Evolutionary conservation across 148 eudicot genomes (phyloP).

Genomic region (Oxyria digyna): DNA sequence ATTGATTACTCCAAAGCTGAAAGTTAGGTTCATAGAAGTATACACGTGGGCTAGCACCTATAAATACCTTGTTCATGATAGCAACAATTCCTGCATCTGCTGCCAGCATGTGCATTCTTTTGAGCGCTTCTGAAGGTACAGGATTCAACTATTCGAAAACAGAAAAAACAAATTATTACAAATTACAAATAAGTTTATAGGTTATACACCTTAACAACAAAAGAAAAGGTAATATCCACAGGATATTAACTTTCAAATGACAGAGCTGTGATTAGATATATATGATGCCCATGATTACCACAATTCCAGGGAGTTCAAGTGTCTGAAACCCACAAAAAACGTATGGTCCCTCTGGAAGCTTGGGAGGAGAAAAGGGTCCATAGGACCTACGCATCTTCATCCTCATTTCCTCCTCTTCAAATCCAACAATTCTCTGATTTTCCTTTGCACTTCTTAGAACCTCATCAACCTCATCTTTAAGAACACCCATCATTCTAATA

Average conservation of each 20-base stretch:
- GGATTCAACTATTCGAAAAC: constrained; percentile 48
- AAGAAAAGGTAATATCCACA: not conserved
- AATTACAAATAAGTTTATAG: not conserved
- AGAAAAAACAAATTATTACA: constrained; percentile 5
- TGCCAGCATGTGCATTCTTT: constrained; percentile 85
- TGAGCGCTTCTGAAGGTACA: constrained; percentile 75
- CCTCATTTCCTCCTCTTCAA: constrained; percentile 86
- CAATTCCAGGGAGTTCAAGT: constrained; percentile 67
- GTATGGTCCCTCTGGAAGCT: constrained; percentile 80
- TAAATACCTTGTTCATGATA: constrained; percentile 83
- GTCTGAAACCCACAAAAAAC: constrained; percentile 76
- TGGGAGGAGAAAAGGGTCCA: constrained; percentile 21
- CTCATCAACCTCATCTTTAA: constrained; percentile 60
- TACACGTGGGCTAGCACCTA: constrained; percentile 6
- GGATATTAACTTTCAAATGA: not conserved
- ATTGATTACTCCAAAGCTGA: not conserved
- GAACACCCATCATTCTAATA: constrained; percentile 83
- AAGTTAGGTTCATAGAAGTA: not conserved
- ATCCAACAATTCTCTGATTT: constrained; percentile 76
- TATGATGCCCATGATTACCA: constrained; percentile 29
- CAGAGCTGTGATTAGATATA: not conserved
- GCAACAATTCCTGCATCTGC: constrained; percentile 93
- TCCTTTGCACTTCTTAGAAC: constrained; percentile 41
- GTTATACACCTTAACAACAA: not conserved
- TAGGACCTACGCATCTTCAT: constrained; percentile 40